Evolutionary conservation across 768 basidiomycete species (phyloP), one percentile per base, ranked within the genome.

Genomic region (Cytidiella melzeri): DNA sequence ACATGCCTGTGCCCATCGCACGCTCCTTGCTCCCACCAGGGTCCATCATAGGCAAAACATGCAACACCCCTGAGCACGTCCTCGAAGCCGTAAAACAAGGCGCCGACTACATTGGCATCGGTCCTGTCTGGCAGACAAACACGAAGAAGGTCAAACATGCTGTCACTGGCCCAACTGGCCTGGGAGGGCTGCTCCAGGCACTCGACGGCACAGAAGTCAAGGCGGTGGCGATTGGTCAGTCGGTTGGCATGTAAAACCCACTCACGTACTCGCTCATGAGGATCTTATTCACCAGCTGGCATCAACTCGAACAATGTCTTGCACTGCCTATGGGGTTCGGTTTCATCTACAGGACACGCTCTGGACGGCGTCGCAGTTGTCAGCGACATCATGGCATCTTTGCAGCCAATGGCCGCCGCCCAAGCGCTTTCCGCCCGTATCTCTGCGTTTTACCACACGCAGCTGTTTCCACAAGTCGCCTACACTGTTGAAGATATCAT

Each of bases 361-460:
- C 69, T 95, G 13, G 84, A 90, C 50, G 94, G 94, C 0, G 73
- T 96, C 23, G 94, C 94, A 10, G 79, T 96, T 44, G 84, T 96
- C 36, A 92, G 90, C 19, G 90, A 92, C 40, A 91, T 97, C 50
- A 74, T 89, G 5, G 76, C 81, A 3, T 85, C 89, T 0, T 27
- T 51, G 1, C 68, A 77, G 4, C 91, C 92, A 0, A 55, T 61
- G 13, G 53, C 61, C 15, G 75, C 81, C 1, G 77, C 89, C 0
- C 64, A 61, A 37, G 68, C 57, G 36, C 71, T 84, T 10, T 60
- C 64, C 24, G 62, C 54, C 2, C 71, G 71, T n/a, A 60, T 84
- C 19, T 61, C 59, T 15, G 65, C 70, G 2, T 81, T 79, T 66
- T 70, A 69, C 27, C 39, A 53, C 30, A 50, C 45, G 1, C 13